These are phyloP conservation scores for Stagonosporopsis tanaceti DNA, from an alignment of 2,329 filamentous ascomycete species.

Conservation along the genomic window DNA sequence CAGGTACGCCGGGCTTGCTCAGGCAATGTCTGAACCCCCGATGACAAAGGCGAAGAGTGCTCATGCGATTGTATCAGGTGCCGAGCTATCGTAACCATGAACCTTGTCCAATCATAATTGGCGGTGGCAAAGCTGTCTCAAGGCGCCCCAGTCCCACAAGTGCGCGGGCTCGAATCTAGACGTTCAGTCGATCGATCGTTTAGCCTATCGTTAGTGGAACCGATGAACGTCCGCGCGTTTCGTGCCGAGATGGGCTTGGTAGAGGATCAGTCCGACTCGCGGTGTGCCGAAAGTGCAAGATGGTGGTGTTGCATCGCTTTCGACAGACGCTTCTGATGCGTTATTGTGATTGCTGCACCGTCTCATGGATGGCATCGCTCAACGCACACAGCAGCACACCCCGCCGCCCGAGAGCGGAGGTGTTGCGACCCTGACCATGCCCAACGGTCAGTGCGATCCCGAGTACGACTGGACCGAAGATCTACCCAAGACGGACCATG, in stretches of 20 bases:
- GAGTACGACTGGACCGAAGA: constrained; percentile 40
- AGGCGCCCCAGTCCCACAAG: background rate
- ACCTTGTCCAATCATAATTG: background rate
- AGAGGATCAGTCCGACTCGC: constrained; percentile 8
- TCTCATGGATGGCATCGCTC: constrained; percentile 18
- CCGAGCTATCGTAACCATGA: background rate
- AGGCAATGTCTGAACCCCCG: background rate
- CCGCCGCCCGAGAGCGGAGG: constrained; percentile 26
- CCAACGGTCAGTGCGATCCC: constrained; percentile 15
- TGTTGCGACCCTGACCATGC: constrained; percentile 17
- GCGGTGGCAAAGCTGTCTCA: background rate
- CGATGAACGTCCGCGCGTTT: constrained; percentile 11
- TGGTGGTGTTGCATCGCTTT: constrained; percentile 8
- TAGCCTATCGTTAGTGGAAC: background rate
- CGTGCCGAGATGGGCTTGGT: constrained; percentile 9
- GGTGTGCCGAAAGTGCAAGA: constrained; percentile 2
- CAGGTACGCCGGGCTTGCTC: background rate
- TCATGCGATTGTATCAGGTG: background rate
- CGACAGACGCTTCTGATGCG: constrained; percentile 11
- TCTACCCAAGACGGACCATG: constrained; percentile 42
- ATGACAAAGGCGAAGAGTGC: background rate
- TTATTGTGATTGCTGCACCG: constrained; percentile 4
- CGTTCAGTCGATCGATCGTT: constrained; percentile 8
- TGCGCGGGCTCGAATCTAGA: background rate
- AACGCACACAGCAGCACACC: constrained; percentile 20